Evolutionary conservation across 208 protist species (phyloP).

Genomic region (Acanthamoeba sp.): DNA sequence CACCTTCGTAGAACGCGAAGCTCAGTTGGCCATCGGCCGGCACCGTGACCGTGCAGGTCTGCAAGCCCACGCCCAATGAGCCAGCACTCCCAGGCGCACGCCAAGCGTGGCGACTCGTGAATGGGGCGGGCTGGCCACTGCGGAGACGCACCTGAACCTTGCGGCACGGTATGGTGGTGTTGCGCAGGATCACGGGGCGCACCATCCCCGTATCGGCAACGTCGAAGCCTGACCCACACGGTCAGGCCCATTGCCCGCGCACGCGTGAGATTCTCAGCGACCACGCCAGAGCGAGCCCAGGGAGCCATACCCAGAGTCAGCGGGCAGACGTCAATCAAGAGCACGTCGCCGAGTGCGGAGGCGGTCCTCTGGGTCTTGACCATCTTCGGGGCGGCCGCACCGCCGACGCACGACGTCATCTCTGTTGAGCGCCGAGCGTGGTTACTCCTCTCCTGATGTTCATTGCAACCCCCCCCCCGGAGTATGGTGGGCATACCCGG

Average conservation of each 20-base stretch:
- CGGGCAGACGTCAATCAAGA: conserved; percentile 94
- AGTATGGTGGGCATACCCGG: background rate
- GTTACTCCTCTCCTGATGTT: too few species aligned
- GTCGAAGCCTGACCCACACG: conserved; percentile 87
- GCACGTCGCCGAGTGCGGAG: conserved; percentile 37
- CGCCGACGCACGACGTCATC: background rate
- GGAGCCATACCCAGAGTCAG: conserved; percentile 93
- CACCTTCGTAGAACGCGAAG: conserved; percentile 99
- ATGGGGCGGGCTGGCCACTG: too few species aligned
- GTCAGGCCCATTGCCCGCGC: too few species aligned
- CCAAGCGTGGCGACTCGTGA: too few species aligned
- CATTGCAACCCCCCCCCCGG: too few species aligned
- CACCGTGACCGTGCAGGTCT: background rate
- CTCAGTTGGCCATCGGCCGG: conserved; percentile 81
- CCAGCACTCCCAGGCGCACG: too few species aligned
- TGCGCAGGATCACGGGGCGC: conserved; percentile 95
- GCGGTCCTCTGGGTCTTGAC: background rate
- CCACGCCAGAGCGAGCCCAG: too few species aligned
- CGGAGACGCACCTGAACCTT: conserved; percentile 94
- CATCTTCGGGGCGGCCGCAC: background rate
- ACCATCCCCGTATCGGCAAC: conserved; percentile 95
- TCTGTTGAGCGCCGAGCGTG: background rate
- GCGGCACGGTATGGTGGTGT: conserved; percentile 96
- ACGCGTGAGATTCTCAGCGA: too few species aligned
- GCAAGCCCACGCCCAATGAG: background rate